Evolutionary conservation across 2,329 filamentous ascomycete species (phyloP).

Genomic region (Hypomyces rosellus): DNA sequence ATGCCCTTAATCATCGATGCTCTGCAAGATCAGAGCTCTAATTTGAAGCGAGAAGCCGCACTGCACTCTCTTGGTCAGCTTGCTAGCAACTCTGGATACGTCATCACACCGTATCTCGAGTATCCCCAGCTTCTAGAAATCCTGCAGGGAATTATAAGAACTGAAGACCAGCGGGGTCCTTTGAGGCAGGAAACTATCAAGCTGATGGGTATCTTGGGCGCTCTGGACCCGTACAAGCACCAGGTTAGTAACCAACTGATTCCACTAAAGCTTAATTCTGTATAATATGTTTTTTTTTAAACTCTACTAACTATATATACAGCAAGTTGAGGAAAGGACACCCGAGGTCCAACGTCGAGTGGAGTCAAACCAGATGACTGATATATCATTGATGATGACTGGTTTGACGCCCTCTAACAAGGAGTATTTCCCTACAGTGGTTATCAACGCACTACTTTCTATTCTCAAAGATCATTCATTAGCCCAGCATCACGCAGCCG

Average conservation of each 20-base stretch:
- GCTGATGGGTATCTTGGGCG: conserved; percentile 89
- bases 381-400: conserved; percentile 97
- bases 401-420: conserved; percentile 94
- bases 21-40: conserved; percentile 87
- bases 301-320: conserved; percentile 7
- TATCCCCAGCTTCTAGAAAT: conserved; percentile 92
- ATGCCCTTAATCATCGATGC: conserved; percentile 96
- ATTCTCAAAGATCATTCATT: conserved; percentile 89
- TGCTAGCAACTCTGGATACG: conserved; percentile 93
- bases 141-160: conserved; percentile 87
- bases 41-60: conserved; percentile 83
- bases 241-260: conserved; percentile 37
- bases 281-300: background rate
- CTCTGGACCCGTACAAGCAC: conserved; percentile 92
- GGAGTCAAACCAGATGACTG: conserved; percentile 65
- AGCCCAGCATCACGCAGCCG: conserved; percentile 82
- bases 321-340: conserved; percentile 79
- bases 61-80: conserved; percentile 86
- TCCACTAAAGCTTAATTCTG: background rate
- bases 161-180: conserved; percentile 75
- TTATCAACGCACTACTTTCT: conserved; percentile 89
- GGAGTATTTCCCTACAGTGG: conserved; percentile 96
- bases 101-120: conserved; percentile 91
- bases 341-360: conserved; percentile 69
- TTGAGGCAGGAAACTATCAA: conserved; percentile 93